Percentiles rank a stretch among this genome's conserved stretches.
Evolutionary conservation across 345 rosid genomes (phyloP).

Genomic region (Iberis pinnata): DNA sequence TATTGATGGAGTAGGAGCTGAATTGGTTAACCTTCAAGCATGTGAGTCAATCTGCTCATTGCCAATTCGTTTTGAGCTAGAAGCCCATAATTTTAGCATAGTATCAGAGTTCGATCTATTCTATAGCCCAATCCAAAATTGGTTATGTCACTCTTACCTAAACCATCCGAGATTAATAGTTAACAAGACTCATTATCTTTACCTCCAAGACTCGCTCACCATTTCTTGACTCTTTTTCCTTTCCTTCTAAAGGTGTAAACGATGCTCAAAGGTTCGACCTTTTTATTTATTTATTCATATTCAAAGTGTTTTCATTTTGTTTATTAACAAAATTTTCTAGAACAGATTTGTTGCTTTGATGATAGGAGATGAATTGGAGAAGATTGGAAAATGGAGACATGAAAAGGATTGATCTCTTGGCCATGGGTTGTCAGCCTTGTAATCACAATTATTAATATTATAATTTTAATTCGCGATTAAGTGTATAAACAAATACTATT

Average conservation of each 20-base stretch:
- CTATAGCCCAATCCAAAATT: too few species aligned
- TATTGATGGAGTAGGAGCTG: conserved; percentile 34
- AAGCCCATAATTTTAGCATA: too few species aligned
- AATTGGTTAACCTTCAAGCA: conserved; percentile 60
- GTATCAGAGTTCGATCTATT: too few species aligned
- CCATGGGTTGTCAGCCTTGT: conserved; percentile 59
- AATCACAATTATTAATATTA: too few species aligned
- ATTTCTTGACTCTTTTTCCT: conserved; percentile 49
- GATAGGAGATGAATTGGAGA: conserved; percentile 64
- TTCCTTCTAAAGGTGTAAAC: conserved; percentile 56
- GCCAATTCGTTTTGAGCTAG: too few species aligned
- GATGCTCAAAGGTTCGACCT: conserved; percentile 56
- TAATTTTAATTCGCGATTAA: too few species aligned
- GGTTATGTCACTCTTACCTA: too few species aligned
- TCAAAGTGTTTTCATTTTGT: background rate
- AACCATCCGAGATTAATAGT: too few species aligned
- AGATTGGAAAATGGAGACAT: conserved; percentile 61
- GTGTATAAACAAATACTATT: too few species aligned
- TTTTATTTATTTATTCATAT: background rate
- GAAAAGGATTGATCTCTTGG: conserved; percentile 60
- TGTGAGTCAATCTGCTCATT: conserved; percentile 72
- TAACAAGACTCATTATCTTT: too few species aligned
- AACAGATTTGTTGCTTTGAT: conserved; percentile 57
- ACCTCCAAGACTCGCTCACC: conserved; percentile 58
- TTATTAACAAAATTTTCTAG: background rate